phyloP scores from a whole-genome alignment of 495 filamentous ascomycete genomes.

The Penicillium atrosanguineum region DNA sequence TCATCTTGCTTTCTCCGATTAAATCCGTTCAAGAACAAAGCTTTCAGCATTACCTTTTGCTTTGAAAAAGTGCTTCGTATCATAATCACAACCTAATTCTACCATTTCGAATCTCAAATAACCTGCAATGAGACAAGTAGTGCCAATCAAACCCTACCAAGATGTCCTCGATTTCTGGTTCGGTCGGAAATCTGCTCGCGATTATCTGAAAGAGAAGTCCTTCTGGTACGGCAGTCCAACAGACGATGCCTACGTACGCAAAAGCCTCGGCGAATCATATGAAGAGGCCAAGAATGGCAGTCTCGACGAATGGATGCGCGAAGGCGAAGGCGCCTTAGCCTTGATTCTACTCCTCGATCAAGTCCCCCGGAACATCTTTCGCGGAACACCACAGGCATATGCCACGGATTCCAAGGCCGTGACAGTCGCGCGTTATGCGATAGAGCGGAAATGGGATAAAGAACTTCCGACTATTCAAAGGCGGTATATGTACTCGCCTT shows the following conservation, averaged over 20 bases:
- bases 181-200: slow-evolving; percentile 10
- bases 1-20: not conserved
- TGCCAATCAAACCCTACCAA: slow-evolving; percentile 11
- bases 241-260: slow-evolving; percentile 18
- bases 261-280: slow-evolving; percentile 9
- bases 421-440: slow-evolving; percentile 20
- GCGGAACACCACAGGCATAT: slow-evolving; percentile 26
- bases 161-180: slow-evolving; percentile 25
- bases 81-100: too few species aligned
- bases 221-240: slow-evolving; percentile 27
- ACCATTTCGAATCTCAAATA: too few species aligned
- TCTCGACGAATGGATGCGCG: slow-evolving; percentile 12
- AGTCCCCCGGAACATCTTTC: slow-evolving; percentile 35
- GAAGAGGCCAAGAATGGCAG: slow-evolving; percentile 10
- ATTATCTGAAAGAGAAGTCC: slow-evolving; percentile 19
- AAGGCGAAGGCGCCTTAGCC: slow-evolving; percentile 24
- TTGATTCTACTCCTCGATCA: slow-evolving; percentile 36
- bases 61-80: too few species aligned
- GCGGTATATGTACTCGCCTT: slow-evolving; percentile 34
- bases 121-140: slow-evolving; percentile 2
- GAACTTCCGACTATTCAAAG: slow-evolving; percentile 20
- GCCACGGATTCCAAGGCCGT: slow-evolving; percentile 31
- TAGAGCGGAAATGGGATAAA: slow-evolving; percentile 30
- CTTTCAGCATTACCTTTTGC: not conserved
- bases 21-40: not conserved